phyloP scores from a whole-genome alignment of 2,329 filamentous ascomycete genomes.

The Didymella keratinophila region DNA sequence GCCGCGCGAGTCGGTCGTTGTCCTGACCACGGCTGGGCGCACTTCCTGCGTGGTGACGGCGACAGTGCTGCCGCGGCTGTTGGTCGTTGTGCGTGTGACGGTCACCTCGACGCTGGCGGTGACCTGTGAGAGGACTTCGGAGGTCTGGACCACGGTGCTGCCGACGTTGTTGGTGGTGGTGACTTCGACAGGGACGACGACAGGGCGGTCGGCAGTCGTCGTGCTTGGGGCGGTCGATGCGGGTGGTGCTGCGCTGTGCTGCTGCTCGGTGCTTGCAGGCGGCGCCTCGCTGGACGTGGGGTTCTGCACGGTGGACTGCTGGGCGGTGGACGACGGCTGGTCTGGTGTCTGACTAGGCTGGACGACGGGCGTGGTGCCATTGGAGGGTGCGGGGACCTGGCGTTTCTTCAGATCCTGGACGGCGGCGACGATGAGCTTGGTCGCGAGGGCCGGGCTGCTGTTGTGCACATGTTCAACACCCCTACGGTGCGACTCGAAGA shows the following conservation, averaged over 20 bases:
- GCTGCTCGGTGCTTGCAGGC: conserved; percentile 5
- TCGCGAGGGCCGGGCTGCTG: conserved; percentile 68
- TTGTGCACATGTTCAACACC: conserved; percentile 70
- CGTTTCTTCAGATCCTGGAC: conserved; percentile 58
- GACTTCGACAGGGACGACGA: conserved; percentile 50
- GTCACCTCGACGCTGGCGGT: conserved; percentile 50
- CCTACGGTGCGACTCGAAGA: conserved; percentile 70
- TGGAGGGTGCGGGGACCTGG: conserved; percentile 43
- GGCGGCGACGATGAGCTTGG: conserved; percentile 69
- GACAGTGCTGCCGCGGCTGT: conserved; percentile 46
- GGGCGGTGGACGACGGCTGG: conserved; percentile 18
- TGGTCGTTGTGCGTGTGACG: conserved; percentile 49
- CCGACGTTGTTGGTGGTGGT: conserved; percentile 52
- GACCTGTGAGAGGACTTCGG: conserved; percentile 51
- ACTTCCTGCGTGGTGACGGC: conserved; percentile 48
- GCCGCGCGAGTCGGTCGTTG: conserved; percentile 52
- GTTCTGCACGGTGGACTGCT: conserved; percentile 12
- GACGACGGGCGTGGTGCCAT: conserved; percentile 32
- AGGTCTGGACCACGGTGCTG: conserved; percentile 47
- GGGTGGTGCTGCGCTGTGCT: conserved; percentile 7
- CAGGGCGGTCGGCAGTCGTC: conserved; percentile 27
- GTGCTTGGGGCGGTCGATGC: conserved; percentile 15
- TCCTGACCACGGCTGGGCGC: conserved; percentile 49
- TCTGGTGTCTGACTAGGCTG: conserved; percentile 16
- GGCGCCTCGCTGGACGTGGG: conserved; percentile 12